Conservation (phyloP, 768 basidiomycete genomes). For the Psilocybe azurescens region DNA sequence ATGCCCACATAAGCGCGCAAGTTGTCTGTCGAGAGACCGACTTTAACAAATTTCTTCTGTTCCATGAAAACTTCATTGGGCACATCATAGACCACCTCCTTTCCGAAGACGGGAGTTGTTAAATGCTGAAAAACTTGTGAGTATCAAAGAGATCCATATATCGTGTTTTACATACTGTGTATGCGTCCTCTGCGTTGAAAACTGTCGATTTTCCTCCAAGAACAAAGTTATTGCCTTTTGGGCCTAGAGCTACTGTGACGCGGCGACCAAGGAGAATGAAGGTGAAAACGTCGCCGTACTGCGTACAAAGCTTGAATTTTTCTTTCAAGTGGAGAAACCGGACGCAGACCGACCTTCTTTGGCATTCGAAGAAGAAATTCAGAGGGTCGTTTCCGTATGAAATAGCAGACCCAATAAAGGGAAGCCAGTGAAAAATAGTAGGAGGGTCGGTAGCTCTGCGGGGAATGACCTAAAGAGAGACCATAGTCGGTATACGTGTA, state of each 20-base stretch:
- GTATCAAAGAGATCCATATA: slow-evolving; percentile 6
- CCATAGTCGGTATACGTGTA: not conserved
- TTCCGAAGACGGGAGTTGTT: slow-evolving; percentile 95
- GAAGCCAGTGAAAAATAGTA: slow-evolving; percentile 91
- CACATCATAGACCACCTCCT: slow-evolving; percentile 96
- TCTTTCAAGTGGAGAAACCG: not conserved
- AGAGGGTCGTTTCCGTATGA: slow-evolving; percentile 93
- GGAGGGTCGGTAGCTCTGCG: slow-evolving; percentile 80
- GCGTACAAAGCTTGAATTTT: not conserved
- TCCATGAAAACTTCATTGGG: slow-evolving; percentile 98
- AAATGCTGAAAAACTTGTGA: slow-evolving; percentile 60
- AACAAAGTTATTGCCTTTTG: slow-evolving; percentile 93
- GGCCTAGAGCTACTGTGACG: slow-evolving; percentile 89
- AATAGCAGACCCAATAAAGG: slow-evolving; percentile 88
- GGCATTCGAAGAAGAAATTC: slow-evolving; percentile 80
- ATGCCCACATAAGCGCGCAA: slow-evolving; percentile 84
- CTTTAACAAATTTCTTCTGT: slow-evolving; percentile 98
- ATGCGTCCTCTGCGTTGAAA: slow-evolving; percentile 96
- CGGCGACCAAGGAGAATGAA: slow-evolving; percentile 89
- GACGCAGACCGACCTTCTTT: slow-evolving; percentile 62
- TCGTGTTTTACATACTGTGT: slow-evolving; percentile 62
- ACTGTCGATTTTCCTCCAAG: slow-evolving; percentile 92
- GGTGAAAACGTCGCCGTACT: slow-evolving; percentile 99
- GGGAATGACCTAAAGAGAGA: slow-evolving; percentile 59
- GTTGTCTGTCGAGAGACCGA: slow-evolving; percentile 92